Base-by-base conservation (phyloP, 768 basidiomycete species). In the Krasilnikovozyma curviuscula region DNA sequence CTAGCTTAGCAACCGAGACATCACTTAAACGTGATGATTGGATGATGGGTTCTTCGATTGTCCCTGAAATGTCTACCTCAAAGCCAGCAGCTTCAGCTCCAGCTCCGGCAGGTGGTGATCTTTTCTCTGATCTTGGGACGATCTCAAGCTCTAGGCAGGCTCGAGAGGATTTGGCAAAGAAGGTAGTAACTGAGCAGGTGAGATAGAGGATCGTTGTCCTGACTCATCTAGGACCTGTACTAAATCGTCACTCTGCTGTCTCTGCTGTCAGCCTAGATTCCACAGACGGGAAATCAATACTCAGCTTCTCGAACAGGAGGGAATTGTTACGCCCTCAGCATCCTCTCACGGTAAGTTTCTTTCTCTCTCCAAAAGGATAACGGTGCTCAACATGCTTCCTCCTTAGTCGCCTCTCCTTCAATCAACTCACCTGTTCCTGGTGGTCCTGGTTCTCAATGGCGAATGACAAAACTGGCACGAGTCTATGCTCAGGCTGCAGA, bases 381-480 rank as follows among this genome's bases (percentile, higher is more conserved):
- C 5, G 10, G 24, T 23, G 18, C 10, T 37, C 23, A 23, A 37
- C 23, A 18, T 7, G 18, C 69, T 43, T 67, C 68, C 33, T 6
- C 3, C 39, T 19, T 39, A 23, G 3, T 59, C 70, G 3, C 58
- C 67, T 1, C 62, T 66, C 31, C 66, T 69, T 41, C 64, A 71
- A 5, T 75, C 72, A 61, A 59, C 73, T 19, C 62, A 61, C 46
- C n/a, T n/a, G 75, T 73, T 0, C 84, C 86, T 0, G 91, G 91
- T 2, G 86, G 85, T 2, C 81, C 88, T 5, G 91, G 91, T 10
- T 85, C 84, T 2, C 78, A 77, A 60, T 98, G 93, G 91, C 78
- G 93, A 14, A 97, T 97, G 93, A 86, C 83, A 78, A 85, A 88
- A 57, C 74, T 98, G 0, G 75, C 78, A 33, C 73, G 83, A 14